Evolutionary conservation across 169 alveolate genomes (phyloP), one percentile per base, ranked within the genome.

Genomic region (Plasmodium gaboni): DNA sequence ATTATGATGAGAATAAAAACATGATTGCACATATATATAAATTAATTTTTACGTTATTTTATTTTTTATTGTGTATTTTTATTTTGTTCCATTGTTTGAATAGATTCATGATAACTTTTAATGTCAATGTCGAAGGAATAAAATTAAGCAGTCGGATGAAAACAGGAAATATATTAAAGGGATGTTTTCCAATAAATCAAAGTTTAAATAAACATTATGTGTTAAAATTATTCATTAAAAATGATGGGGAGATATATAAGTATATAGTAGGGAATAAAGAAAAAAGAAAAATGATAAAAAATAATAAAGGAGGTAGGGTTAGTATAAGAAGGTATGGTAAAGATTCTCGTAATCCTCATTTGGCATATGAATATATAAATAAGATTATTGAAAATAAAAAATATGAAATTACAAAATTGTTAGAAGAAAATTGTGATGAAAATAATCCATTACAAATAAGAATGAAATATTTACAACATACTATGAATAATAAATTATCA

Each of bases 401-500:
- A 38, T 85, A 85, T 64, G 92, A 85, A 85, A 74, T 85, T 24
- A 51, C 76, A n/a, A 85, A 85, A 65, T 64, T 85, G 19, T 44
- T 85, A 32, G 92, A 85, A 85, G 92, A 85, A 85, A 57, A 87
- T 61, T 22, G 53, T 19, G 87, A 70, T 19, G 80, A 61, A 57
- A 69, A 70, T 44, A 92, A 55, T 17, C 70, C 91, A 64, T 48
- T 86, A 32, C 93, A 93, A 92, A 88, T 93, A 38, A 28, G 95
- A 13, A 24, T 93, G 64, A 93, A 93, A 7, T 93, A 87, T 74
- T 78, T 93, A 7, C 94, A 93, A 72, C 92, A 94, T 76, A 94
- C 96, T 28, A 73, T 91, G 48, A 94, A 94, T 63, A 91, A 89
- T 65, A 94, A 94, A 78, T 93, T 94, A n/a, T 73, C 93, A n/a